Conservation (phyloP, 1,284 basidiomycete genomes). For the Moniliella sp. region DNA sequence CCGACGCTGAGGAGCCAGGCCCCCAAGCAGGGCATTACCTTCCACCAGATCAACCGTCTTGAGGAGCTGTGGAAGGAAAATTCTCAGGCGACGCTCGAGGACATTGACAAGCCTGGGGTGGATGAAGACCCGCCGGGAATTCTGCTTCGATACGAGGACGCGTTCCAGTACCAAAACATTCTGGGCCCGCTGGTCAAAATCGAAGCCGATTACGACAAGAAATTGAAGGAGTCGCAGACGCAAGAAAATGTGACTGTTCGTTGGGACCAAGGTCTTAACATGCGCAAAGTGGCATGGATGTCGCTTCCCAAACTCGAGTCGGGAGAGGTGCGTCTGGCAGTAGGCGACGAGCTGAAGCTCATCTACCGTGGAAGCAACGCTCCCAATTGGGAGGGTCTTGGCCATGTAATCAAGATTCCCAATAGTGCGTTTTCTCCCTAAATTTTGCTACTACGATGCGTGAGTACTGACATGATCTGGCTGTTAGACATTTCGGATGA, state of each 20-base stretch:
- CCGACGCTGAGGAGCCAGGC: conserved; percentile 82
- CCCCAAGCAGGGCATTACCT: conserved; percentile 58
- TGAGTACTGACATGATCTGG: no score
- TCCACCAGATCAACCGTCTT: conserved; percentile 83
- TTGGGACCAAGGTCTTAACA: conserved; percentile 93
- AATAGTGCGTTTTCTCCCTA: conserved; percentile 63
- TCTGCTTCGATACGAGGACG: conserved; percentile 70
- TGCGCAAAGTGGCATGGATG: conserved; percentile 94
- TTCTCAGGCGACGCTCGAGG: conserved; percentile 73
- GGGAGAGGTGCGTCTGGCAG: conserved; percentile 88
- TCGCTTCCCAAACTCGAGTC: conserved; percentile 82
- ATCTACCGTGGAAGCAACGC: conserved; percentile 70
- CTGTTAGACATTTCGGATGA: conserved; percentile 76
- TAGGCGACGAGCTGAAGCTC: conserved; percentile 80
- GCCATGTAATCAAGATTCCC: conserved; percentile 96
- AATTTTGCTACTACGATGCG: no score
- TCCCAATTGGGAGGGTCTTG: conserved; percentile 67
- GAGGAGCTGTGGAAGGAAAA: conserved; percentile 98
- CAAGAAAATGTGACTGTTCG: conserved; percentile 90
- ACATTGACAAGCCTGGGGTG: conserved; percentile 69
- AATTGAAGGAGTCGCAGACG: conserved; percentile 88
- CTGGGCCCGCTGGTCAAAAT: conserved; percentile 97
- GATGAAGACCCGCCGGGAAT: conserved; percentile 63
- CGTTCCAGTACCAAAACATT: conserved; percentile 97
- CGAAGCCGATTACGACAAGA: conserved; percentile 95